Evolutionary conservation across 495 filamentous ascomycete genomes (phyloP), one percentile per base, ranked within the genome.

Genomic region (Astrocystis sublimbata): DNA sequence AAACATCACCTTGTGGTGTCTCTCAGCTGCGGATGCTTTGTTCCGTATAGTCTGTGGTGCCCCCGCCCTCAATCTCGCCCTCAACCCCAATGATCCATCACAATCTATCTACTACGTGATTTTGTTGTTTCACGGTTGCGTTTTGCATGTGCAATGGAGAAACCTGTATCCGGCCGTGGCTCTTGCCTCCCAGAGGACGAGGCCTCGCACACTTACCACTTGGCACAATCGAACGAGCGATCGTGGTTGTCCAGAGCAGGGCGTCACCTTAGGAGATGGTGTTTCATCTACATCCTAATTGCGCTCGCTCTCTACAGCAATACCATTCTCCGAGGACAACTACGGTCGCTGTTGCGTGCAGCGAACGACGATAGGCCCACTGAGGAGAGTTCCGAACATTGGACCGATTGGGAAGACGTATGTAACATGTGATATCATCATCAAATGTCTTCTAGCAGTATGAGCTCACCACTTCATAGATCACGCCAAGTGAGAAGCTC

Each of bases 401-500:
- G 56, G 64, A 71, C 69, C 33, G 69, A 72, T 49, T 72, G 69
- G 69, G 56, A 64, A 9, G 50, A 30, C 33, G 69, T 72, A 60
- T 60, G 69, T 62, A 52, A 19, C 58, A 53, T 42, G 47, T 15
- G 31, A n/a, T 2, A 51, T 10, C 3, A 51, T 10, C 10, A 21
- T 1, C 9, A 23, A 3, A 41, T 15, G 19, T 51, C n/a, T 3
- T 23, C 53, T 7, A 10, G 13, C 8, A 33, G 3, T 19, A 26
- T 33, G 13, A 56, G 41, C 41, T 62, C 28, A 62, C n/a, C 5
- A 15, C 33, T 58, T n/a, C 46, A 31, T 59, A 82, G 78, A 81
- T 82, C 40, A 63, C 60, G 15, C 78, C 79, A 23, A 78, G 72
- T 60, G 65, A 71, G 40, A 72, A 80, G 42, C 71, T 82, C 12